phyloP scores from a whole-genome alignment of 2,329 filamentous ascomycete genomes.

The Colletotrichum lentis region DNA sequence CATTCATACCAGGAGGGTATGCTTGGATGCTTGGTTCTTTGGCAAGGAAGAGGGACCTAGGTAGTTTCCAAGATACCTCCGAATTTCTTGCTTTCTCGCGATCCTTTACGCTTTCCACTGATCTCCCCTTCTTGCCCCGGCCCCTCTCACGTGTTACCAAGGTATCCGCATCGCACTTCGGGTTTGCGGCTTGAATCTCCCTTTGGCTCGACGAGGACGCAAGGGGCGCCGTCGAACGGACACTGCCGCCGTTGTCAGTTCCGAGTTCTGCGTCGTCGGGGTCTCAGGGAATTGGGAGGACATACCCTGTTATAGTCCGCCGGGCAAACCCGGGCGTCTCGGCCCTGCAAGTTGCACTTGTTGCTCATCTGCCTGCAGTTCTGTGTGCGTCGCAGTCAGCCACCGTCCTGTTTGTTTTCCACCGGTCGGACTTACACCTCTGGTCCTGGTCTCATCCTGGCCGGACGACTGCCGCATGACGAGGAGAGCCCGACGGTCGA shows the following conservation, averaged over 20 bases:
- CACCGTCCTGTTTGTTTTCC: too few species aligned
- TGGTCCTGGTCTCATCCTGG: constrained; percentile 29
- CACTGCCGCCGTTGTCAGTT: constrained; percentile 26
- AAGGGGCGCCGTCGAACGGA: constrained; percentile 29
- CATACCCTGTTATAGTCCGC: constrained; percentile 35
- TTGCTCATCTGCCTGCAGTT: constrained; percentile 34
- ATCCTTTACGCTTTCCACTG: background rate
- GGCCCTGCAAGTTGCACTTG: constrained; percentile 27
- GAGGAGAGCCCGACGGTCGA: constrained; percentile 7
- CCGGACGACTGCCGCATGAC: constrained; percentile 13
- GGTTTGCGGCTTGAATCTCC: constrained; percentile 31
- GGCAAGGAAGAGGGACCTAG: constrained; percentile 6
- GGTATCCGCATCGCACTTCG: constrained; percentile 29
- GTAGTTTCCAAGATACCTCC: constrained; percentile 31
- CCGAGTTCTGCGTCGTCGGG: background rate
- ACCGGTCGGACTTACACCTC: constrained; percentile 20
- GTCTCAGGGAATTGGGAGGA: background rate
- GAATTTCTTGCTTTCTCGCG: constrained; percentile 31
- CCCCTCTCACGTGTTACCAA: constrained; percentile 14
- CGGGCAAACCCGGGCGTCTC: constrained; percentile 30
- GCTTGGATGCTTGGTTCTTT: constrained; percentile 28
- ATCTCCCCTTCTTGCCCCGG: background rate
- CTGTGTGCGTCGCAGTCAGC: constrained; percentile 1
- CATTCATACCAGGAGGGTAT: constrained; percentile 31
- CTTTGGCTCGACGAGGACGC: constrained; percentile 33